Base-by-base conservation (phyloP, 257 asterid genomes). In the Ophiorrhiza pumila region DNA sequence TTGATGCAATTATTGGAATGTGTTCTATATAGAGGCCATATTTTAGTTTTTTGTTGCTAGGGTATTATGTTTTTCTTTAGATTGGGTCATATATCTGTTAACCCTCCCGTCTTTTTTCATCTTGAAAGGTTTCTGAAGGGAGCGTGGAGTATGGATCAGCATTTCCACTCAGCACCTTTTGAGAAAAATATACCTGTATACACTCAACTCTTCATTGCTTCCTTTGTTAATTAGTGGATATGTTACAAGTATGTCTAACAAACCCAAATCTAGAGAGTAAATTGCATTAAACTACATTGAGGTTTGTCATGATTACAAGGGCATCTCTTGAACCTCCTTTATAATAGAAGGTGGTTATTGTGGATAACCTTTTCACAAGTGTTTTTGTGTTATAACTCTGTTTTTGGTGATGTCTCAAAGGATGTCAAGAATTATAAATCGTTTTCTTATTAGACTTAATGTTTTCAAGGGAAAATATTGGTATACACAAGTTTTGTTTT, bases 131-230 rank as follows among this genome's bases (percentile, higher is more conserved):
- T 58, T 41, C 90, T 93, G 34, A 84, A 85, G 81, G 98, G 98
- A 74, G 98, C 98, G 82, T 89, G 94, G 69, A 89, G 92, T 69
- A 80, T 91, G 74, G 98, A 93, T 87, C 94, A 88, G 75, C 97
- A 91, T 86, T 89, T 91, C 83, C 79, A 41, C 69, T 85, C 96
- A 29, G 85, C 90, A 25, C 94, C 97, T 71, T 87, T 82, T 52
- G 92, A 89, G 85, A 85, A 89, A 80, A 93, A 91, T 71, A 71
- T 93, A 53, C 98, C 97, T 75, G 98, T 93, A 91, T 55, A 89
- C 79, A 59, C 76, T 70, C 68, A 23, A 32, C 47, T 70, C 32
- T 35, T 55, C 53, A 55, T 60, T 52, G 52, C 32, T 66, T 45
- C n/a, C n/a, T n/a, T n/a, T n/a, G n/a, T n/a, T n/a, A n/a, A n/a